Percentiles rank a stretch among this genome's conserved stretches.
phyloP scores from a whole-genome alignment of 2,329 filamentous ascomycete genomes.

The Claviceps pazoutovae region DNA sequence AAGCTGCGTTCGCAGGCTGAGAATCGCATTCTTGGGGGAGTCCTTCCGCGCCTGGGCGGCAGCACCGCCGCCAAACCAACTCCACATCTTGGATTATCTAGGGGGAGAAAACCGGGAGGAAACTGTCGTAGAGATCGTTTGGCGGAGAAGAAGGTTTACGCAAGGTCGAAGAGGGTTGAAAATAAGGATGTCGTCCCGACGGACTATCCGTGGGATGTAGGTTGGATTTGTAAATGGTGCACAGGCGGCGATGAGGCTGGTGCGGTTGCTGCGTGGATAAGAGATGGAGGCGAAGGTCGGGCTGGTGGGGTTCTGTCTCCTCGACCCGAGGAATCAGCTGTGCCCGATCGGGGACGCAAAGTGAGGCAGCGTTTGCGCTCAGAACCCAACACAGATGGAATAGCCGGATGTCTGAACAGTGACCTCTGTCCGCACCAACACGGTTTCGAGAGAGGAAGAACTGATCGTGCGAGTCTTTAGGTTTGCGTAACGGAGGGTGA shows the following conservation, averaged over 20 bases:
- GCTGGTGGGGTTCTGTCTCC: conserved; percentile 2
- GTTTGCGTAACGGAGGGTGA: not conserved
- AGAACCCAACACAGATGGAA: not conserved
- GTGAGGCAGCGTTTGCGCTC: not conserved
- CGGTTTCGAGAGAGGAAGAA: not conserved
- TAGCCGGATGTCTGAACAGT: not conserved
- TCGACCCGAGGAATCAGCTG: conserved; percentile 1
- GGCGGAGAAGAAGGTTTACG: not conserved
- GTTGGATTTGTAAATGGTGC: not conserved
- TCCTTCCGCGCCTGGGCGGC: conserved; percentile 80
- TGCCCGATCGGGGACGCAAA: not conserved
- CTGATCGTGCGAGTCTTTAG: not conserved
- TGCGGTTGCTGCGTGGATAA: not conserved
- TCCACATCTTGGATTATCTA: conserved; percentile 42
- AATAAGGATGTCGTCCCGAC: not conserved
- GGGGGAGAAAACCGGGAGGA: not conserved
- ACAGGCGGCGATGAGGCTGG: not conserved
- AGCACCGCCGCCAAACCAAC: conserved; percentile 80
- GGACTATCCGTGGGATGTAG: too few species aligned
- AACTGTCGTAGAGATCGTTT: not conserved
- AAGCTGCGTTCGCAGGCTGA: conserved; percentile 72
- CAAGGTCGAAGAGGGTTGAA: not conserved
- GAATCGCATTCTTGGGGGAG: conserved; percentile 90
- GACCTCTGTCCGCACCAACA: not conserved
- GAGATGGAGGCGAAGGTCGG: not conserved